Evolutionary conservation across 371 early-diverging fungal genomes (phyloP).

Genomic region (Mortierella sp.): DNA sequence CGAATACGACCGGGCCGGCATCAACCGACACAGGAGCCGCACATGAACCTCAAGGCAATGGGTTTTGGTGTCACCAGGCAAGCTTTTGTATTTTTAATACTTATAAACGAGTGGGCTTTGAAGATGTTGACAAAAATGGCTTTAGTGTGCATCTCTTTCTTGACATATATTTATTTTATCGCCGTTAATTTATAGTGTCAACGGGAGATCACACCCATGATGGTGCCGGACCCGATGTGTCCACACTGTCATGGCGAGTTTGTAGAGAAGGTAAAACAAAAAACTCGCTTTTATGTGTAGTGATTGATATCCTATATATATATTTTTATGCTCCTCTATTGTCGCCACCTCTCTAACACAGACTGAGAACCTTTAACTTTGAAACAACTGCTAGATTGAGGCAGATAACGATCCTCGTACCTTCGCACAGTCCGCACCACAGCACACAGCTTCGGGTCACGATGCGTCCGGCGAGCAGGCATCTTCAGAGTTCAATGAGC

Average conservation of each 20-base stretch:
- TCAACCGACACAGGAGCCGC: background rate
- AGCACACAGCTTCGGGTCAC: background rate
- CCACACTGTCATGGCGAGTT: conserved; percentile 73
- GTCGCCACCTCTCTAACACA: no score
- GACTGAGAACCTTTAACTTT: no score
- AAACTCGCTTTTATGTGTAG: background rate
- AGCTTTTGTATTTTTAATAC: background rate
- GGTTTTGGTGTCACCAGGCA: conserved; percentile 38
- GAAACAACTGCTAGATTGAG: no score
- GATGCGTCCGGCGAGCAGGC: conserved; percentile 1
- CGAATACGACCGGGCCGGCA: background rate
- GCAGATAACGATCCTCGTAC: conserved; percentile 60
- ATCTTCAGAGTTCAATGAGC: background rate
- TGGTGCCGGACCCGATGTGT: conserved; percentile 68
- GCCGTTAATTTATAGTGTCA: conserved; percentile 18
- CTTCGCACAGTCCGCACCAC: conserved; percentile 30
- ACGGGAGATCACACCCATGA: conserved; percentile 50
- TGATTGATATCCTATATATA: no score
- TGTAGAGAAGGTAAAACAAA: conserved; percentile 67
- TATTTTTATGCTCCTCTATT: no score
- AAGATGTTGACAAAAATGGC: background rate
- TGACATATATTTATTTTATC: no score
- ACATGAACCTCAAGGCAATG: background rate
- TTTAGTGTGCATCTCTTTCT: no score
- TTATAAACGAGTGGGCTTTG: background rate